Percentiles rank a stretch among this genome's conserved stretches.
phyloP scores from a whole-genome alignment of 2,329 filamentous ascomycete species.

The Teratosphaeria gauchensis region DNA sequence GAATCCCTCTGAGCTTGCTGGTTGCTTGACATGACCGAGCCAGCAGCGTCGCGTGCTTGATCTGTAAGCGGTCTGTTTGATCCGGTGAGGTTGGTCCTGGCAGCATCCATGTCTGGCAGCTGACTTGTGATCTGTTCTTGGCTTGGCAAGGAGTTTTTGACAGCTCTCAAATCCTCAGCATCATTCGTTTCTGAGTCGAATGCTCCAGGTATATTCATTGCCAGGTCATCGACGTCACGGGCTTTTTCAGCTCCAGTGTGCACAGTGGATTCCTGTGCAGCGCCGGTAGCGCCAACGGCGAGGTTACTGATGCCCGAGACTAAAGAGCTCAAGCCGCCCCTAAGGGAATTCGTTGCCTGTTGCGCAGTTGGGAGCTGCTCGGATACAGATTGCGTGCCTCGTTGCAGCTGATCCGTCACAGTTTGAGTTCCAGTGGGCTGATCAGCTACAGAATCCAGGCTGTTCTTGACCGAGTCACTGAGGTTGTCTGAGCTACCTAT shows the following conservation, averaged over 20 bases:
- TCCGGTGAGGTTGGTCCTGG: not conserved
- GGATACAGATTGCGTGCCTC: not conserved
- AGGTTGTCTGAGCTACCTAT: not conserved
- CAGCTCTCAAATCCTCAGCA: not conserved
- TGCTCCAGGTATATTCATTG: not conserved
- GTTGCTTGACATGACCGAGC: not conserved
- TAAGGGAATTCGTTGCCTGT: not conserved
- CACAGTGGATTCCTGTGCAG: not conserved
- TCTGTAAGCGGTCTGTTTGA: not conserved
- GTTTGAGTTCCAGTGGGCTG: not conserved
- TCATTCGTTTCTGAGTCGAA: not conserved
- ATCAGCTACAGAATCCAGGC: not conserved
- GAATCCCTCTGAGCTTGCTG: not conserved
- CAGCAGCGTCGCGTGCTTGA: not conserved
- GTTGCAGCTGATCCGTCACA: not conserved
- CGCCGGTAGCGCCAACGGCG: not conserved
- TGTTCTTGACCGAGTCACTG: not conserved
- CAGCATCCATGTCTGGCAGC: not conserved
- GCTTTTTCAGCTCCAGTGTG: not conserved
- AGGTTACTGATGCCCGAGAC: not conserved
- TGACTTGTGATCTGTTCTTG: not conserved
- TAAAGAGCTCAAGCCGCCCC: not conserved
- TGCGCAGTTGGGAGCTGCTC: not conserved
- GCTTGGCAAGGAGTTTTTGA: not conserved
- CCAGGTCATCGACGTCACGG: not conserved